Percentiles rank a stretch among this genome's conserved stretches.
These are phyloP conservation scores for Trichoderma asperelloides DNA, from an alignment of 495 filamentous ascomycete genomes.

Conservation along the genomic window DNA sequence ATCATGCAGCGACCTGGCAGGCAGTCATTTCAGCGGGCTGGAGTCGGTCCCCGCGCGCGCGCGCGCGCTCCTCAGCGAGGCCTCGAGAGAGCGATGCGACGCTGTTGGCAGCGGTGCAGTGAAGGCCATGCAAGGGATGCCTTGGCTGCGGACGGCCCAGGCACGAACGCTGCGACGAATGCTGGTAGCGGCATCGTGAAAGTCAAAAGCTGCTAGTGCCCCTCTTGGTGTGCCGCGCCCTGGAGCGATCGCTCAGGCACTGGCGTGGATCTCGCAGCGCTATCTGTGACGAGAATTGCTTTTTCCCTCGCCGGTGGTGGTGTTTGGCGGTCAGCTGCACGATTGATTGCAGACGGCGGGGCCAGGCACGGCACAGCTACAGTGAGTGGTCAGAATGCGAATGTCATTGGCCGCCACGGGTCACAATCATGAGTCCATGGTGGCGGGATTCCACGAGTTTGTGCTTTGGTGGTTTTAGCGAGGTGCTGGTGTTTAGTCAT, in stretches of 20 bases:
- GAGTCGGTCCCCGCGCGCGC: not conserved
- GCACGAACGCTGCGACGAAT: not conserved
- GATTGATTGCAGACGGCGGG: not conserved
- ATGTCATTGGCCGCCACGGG: too few relatives aligned
- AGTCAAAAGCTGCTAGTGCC: not conserved
- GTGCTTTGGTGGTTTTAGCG: too few relatives aligned
- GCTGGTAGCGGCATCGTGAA: not conserved
- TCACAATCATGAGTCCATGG: not conserved
- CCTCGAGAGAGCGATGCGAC: not conserved
- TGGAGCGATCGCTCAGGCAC: conserved; percentile 1
- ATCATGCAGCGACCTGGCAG: not conserved
- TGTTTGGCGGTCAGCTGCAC: not conserved
- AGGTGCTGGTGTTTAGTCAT: too few relatives aligned
- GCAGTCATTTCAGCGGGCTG: not conserved
- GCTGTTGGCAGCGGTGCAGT: not conserved
- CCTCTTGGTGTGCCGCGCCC: not conserved
- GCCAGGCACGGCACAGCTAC: too few relatives aligned
- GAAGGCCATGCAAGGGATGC: not conserved
- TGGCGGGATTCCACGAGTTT: too few relatives aligned
- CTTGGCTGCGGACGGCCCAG: not conserved
- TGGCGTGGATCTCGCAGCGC: not conserved
- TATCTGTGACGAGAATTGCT: conserved; percentile 1
- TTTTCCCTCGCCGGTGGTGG: not conserved
- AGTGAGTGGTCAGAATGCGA: too few relatives aligned
- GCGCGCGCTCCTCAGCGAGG: not conserved